phyloP scores from a whole-genome alignment of 768 basidiomycete genomes.

The Amanita pallidorosea region DNA sequence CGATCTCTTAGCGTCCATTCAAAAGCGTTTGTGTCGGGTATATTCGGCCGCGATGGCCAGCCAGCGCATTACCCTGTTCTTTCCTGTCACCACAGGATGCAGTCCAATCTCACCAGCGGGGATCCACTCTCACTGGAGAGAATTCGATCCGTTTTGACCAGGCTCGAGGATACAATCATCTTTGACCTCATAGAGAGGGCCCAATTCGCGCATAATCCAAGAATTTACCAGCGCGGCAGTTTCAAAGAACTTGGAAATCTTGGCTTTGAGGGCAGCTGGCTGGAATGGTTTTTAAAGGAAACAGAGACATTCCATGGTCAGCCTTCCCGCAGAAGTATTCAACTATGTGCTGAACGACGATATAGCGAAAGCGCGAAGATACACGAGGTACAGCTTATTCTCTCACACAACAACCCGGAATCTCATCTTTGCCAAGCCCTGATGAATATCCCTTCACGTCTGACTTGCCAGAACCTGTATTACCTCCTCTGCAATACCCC shows the following conservation, averaged over 20 bases:
- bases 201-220: constrained; percentile 90
- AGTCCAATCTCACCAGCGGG: constrained; percentile 64
- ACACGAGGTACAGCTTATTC: constrained; percentile 66
- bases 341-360: not conserved
- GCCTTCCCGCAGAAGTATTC: constrained; percentile 16
- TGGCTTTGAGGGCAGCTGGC: constrained; percentile 81
- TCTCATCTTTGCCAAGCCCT: constrained; percentile 42
- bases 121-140: constrained; percentile 83
- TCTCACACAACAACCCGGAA: not conserved
- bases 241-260: constrained; percentile 68
- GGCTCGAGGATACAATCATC: constrained; percentile 98
- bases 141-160: constrained; percentile 77
- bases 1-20: too few relatives aligned
- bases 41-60: constrained; percentile 8
- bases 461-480: constrained; percentile 72
- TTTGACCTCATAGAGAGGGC: constrained; percentile 95
- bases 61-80: not conserved
- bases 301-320: constrained; percentile 91
- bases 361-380: constrained; percentile 86
- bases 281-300: constrained; percentile 97
- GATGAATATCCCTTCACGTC: constrained; percentile 95
- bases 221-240: constrained; percentile 72
- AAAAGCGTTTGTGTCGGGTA: constrained; percentile 8
- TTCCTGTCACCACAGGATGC: constrained; percentile 27
- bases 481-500: constrained; percentile 66